Conservation (phyloP, 148 eudicot genomes). For the Tetragonia tetragonoides region DNA sequence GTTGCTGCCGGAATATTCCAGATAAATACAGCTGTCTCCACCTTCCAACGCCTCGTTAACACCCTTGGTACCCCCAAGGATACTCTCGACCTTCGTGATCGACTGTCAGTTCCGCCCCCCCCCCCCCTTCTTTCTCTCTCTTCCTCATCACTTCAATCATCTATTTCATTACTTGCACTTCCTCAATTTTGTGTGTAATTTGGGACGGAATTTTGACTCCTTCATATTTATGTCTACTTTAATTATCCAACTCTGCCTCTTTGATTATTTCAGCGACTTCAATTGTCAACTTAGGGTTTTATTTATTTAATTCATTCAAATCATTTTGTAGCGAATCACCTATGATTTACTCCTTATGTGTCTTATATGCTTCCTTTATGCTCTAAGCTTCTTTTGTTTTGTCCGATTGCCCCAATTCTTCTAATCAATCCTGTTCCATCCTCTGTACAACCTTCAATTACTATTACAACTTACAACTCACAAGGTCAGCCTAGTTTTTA, state of each 20-base stretch:
- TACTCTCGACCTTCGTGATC: slow-evolving; percentile 54
- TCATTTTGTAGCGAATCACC: too few species aligned
- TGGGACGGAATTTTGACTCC: too few species aligned
- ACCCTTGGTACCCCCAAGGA: slow-evolving; percentile 64
- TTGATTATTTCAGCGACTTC: too few species aligned
- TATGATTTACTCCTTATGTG: too few species aligned
- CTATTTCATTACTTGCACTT: not conserved
- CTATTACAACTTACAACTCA: not conserved
- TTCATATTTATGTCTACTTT: too few species aligned
- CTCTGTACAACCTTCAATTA: not conserved
- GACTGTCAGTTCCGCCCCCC: slow-evolving; percentile 33
- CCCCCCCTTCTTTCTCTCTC: too few species aligned
- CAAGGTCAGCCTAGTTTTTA: not conserved
- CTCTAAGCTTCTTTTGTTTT: not conserved
- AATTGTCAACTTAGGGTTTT: too few species aligned
- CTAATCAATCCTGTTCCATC: not conserved
- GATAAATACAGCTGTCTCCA: slow-evolving; percentile 58
- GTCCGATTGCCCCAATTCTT: too few species aligned
- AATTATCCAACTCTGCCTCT: too few species aligned
- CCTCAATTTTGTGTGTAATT: too few species aligned
- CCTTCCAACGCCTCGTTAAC: slow-evolving; percentile 51
- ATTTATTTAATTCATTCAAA: too few species aligned
- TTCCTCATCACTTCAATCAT: not conserved
- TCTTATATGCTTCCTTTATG: not conserved
- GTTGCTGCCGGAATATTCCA: slow-evolving; percentile 51